phyloP scores from a whole-genome alignment of 1,284 basidiomycete species.

The Apiotrichum porosum region DNA sequence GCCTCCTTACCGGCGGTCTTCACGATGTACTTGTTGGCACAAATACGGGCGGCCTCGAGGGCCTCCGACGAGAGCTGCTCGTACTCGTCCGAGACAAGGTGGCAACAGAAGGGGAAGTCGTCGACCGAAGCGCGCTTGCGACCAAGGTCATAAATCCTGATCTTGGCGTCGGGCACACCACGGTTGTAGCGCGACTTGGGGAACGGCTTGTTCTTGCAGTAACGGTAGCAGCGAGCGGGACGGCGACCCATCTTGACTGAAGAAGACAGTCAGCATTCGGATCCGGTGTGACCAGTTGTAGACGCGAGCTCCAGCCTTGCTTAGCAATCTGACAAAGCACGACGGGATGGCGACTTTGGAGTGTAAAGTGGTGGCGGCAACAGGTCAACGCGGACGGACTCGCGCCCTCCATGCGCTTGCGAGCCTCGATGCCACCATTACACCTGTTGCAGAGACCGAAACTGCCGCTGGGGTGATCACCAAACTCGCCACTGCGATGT shows the following conservation, averaged over 20 bases:
- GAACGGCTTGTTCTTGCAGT: slow-evolving; percentile 96
- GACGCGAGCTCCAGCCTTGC: neutral
- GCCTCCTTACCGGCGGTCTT: slow-evolving; percentile 98
- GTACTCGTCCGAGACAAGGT: slow-evolving; percentile 97
- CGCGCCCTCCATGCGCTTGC: no score
- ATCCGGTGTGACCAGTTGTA: neutral
- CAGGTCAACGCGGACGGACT: no score
- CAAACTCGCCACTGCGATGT: neutral
- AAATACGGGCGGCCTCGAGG: slow-evolving; percentile 97
- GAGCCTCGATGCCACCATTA: no score
- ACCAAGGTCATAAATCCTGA: slow-evolving; percentile 89
- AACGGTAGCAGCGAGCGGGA: slow-evolving; percentile 92
- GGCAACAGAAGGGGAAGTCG: slow-evolving; percentile 95
- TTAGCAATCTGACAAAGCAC: no score
- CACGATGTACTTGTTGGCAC: slow-evolving; percentile 99
- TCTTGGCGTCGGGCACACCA: slow-evolving; percentile 96
- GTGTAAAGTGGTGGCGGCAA: no score
- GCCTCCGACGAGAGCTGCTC: slow-evolving; percentile 96
- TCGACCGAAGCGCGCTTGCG: slow-evolving; percentile 93
- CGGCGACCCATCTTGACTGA: slow-evolving; percentile 78
- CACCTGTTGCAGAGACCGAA: no score
- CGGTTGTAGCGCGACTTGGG: slow-evolving; percentile 92
- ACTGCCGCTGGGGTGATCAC: no score
- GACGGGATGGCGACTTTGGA: no score
- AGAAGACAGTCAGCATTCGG: no score